phyloP scores from a whole-genome alignment of 495 filamentous ascomycete species.

The Rhizodiscina lignyota region DNA sequence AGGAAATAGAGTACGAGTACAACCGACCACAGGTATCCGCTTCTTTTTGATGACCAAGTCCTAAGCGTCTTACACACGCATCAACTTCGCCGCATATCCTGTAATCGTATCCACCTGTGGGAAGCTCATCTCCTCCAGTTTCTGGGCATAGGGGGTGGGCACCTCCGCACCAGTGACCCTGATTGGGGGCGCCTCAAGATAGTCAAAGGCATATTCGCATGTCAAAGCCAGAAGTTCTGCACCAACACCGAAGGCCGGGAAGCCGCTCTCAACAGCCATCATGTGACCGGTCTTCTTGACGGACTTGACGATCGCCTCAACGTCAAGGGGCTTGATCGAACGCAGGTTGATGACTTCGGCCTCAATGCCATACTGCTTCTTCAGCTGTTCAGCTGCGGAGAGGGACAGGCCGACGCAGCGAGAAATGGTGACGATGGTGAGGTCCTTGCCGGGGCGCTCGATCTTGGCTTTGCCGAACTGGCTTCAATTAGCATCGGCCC shows the following conservation, averaged over 20 bases:
- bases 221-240: constrained; percentile 84
- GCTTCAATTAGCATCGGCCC: constrained; percentile 12
- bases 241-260: constrained; percentile 81
- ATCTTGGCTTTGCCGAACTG: constrained; percentile 94
- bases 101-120: constrained; percentile 73
- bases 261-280: constrained; percentile 86
- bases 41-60: no score
- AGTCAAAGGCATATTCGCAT: constrained; percentile 98
- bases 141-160: constrained; percentile 78
- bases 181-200: constrained; percentile 82
- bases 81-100: constrained; percentile 64
- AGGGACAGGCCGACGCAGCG: constrained; percentile 90
- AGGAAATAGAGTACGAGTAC: no score
- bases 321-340: constrained; percentile 88
- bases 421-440: constrained; percentile 88
- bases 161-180: constrained; percentile 93
- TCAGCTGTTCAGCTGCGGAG: constrained; percentile 69
- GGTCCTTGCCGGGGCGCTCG: constrained; percentile 85
- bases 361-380: constrained; percentile 92
- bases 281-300: constrained; percentile 96
- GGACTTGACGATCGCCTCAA: constrained; percentile 86
- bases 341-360: constrained; percentile 96
- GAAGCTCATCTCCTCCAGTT: constrained; percentile 84
- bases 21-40: no score
- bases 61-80: constrained; percentile 63